Conservation (phyloP, 1,139 yeast genomes). For the Hansenula lynferdii region DNA sequence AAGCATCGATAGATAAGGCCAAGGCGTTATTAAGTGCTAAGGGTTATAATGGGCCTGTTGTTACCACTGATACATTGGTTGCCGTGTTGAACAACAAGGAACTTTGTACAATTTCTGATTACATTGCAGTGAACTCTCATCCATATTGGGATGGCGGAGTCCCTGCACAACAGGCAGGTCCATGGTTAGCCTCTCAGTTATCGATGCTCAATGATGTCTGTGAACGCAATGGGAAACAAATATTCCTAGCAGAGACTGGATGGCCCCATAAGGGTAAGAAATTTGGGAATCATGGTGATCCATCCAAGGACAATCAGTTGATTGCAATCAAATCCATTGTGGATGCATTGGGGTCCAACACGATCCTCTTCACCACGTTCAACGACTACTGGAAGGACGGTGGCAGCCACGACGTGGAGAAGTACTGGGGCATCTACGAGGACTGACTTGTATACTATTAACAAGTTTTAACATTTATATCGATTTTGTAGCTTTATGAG, state of each 20-base stretch:
- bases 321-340: constrained; percentile 54
- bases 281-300: constrained; percentile 55
- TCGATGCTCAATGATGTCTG: constrained; percentile 57
- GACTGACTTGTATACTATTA: not conserved
- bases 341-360: constrained; percentile 44
- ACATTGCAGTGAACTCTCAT: constrained; percentile 75
- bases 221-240: constrained; percentile 43
- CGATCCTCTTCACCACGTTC: constrained; percentile 62
- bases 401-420: constrained; percentile 61
- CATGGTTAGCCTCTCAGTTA: constrained; percentile 63
- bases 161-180: constrained; percentile 58
- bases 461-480: no score
- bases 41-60: constrained; percentile 62
- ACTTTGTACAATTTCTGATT: constrained; percentile 64
- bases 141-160: constrained; percentile 74
- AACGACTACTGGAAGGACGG: constrained; percentile 73
- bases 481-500: no score
- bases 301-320: constrained; percentile 55
- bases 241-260: constrained; percentile 68
- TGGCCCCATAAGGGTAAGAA: constrained; percentile 70
- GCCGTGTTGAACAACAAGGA: constrained; percentile 64
- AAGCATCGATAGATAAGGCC: constrained; percentile 46
- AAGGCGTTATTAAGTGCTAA: constrained; percentile 52
- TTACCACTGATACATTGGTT: constrained; percentile 75
- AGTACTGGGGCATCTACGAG: constrained; percentile 57